A percentile compares a stretch with the other conserved stretches of the same genome.
These are phyloP conservation scores for Fusarium staphyleae DNA, from an alignment of 2,329 filamentous ascomycete genomes.

Conservation along the genomic window DNA sequence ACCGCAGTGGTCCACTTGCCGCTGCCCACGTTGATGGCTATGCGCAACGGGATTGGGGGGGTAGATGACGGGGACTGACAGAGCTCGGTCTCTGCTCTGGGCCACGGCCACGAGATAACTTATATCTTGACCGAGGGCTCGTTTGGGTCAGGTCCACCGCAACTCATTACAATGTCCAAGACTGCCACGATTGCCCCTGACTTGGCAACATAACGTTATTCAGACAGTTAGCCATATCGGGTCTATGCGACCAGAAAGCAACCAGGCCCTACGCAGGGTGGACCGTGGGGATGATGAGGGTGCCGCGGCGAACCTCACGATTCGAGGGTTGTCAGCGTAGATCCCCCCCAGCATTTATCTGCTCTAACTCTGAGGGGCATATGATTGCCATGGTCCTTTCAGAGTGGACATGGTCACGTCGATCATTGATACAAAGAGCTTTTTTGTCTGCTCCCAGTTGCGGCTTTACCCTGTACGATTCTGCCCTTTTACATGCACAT, in stretches of 20 bases:
- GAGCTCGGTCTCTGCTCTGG: constrained; percentile 32
- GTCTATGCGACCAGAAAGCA: background rate
- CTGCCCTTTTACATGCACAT: background rate
- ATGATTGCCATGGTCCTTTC: background rate
- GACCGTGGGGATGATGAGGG: constrained; percentile 23
- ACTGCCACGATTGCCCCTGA: background rate
- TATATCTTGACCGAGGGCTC: constrained; percentile 26
- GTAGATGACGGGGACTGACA: no score
- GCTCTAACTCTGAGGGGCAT: background rate
- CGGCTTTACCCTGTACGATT: background rate
- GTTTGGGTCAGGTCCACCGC: constrained; percentile 10
- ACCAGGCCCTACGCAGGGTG: constrained; percentile 2
- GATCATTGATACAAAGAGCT: background rate
- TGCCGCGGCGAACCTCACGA: constrained; percentile 11
- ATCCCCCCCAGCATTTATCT: constrained; percentile 13
- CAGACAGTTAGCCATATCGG: background rate
- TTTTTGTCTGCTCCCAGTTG: background rate
- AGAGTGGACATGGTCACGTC: background rate
- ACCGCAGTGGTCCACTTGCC: constrained; percentile 25
- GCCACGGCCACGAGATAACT: constrained; percentile 15
- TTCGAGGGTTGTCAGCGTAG: constrained; percentile 21
- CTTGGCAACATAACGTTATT: no score
- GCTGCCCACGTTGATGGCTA: constrained; percentile 27
- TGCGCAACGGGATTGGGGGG: constrained; percentile 33
- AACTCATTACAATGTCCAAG: background rate